Evolutionary conservation across 306 rosid species (phyloP), one percentile per base, ranked within the genome.

Genomic region (Cicer arietinum): DNA sequence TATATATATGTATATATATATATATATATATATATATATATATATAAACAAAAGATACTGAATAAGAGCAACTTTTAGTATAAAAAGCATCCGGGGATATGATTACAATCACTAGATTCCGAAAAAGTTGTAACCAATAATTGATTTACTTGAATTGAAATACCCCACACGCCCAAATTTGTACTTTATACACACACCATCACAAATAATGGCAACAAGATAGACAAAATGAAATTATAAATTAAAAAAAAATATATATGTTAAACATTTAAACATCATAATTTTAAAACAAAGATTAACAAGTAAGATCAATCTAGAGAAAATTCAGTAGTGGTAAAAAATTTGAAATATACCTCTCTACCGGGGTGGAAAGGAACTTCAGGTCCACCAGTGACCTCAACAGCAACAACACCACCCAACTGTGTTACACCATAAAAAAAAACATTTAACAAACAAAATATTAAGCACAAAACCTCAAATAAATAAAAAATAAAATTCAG

Each of bases 331-430:
- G n/a, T 7, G 10, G 10, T 1, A 16, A 50, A 61, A 51, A 69
- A 50, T 1, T 12, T 1, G 45, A 40, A 83, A 57, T 52, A 85
- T 74, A 92, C 99, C 99, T 83, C 88, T 79, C 98, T 87, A 50
- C 99, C 97, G 0, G 99, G 97, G 74, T 95, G 97, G 90, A 95
- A 95, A 10, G 99, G 98, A 42, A 95, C 20, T 39, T 95, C 97
- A 46, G 99, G 99, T 67, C 99, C 99, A 63, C 99, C 99, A 8
- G 99, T 88, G 42, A 92, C 4, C 88, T 92, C 99, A 17, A 95
- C 99, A 7, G 93, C 97, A 44, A 95, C 98, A 4, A 95, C 96
- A 1, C 99, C 99, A 39, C 88, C 98, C 88, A 92, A 74, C 99
- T 90, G 77, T 4, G 60, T 13, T 4, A 45, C 2, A 45, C 17